A percentile compares a stretch with the other conserved stretches of the same genome.
Conservation (phyloP, 1,139 yeast genomes). For the Candida sanyaensis region DNA sequence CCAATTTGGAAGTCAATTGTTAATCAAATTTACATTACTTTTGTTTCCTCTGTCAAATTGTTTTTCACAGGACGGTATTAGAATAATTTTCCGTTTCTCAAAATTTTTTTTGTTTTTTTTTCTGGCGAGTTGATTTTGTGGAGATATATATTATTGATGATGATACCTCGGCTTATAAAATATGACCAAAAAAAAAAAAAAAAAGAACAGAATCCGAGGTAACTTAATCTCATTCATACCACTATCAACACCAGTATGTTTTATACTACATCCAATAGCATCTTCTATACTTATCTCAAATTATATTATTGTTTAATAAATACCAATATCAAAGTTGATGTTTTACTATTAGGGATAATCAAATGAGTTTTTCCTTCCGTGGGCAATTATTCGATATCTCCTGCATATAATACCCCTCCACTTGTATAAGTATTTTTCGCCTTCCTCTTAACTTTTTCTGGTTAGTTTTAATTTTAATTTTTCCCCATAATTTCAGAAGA, state of each 20-base stretch:
- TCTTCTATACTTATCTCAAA: no score
- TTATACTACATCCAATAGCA: no score
- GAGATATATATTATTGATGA: background rate
- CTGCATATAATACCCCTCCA: background rate
- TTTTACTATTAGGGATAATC: no score
- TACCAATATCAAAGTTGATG: no score
- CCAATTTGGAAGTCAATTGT: background rate
- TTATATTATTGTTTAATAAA: no score
- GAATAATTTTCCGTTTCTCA: background rate
- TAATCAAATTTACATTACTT: background rate
- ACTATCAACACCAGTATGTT: no score
- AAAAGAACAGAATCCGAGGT: background rate
- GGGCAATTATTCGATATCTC: background rate
- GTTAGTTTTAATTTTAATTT: no score
- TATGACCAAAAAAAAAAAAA: background rate
- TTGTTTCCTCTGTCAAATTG: no score
- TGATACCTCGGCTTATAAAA: background rate
- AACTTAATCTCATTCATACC: no score
- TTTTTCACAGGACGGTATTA: background rate
- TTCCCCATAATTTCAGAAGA: constrained; percentile 3
- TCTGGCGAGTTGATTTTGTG: background rate
- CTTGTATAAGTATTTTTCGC: background rate
- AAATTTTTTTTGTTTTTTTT: background rate
- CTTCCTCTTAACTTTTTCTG: background rate
- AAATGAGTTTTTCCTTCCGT: background rate